phyloP scores from a whole-genome alignment of 2,329 filamentous ascomycete genomes.

The Penicillium frequentans region DNA sequence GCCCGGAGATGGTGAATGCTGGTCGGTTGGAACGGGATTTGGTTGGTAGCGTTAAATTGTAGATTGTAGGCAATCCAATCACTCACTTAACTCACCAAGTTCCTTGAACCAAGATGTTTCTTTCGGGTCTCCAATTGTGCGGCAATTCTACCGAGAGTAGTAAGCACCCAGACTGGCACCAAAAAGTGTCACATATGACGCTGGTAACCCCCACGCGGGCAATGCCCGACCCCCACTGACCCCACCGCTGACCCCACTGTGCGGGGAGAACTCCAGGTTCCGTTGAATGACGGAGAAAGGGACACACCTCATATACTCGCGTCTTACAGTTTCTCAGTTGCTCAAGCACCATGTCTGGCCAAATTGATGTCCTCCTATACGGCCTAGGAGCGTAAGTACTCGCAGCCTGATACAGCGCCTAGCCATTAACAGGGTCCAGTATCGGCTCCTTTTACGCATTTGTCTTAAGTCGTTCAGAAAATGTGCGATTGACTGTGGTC shows the following conservation, averaged over 20 bases:
- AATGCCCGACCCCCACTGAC: not conserved
- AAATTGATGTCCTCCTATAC: conserved; percentile 50
- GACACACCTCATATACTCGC: not conserved
- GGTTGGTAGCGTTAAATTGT: conserved; percentile 31
- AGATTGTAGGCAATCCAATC: not conserved
- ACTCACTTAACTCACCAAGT: not conserved
- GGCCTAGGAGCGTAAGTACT: conserved; percentile 55
- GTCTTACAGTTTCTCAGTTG: not conserved
- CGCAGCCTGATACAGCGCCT: not conserved
- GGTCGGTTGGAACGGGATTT: conserved; percentile 33
- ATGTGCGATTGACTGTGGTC: conserved; percentile 44
- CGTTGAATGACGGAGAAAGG: not conserved
- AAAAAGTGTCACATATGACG: not conserved
- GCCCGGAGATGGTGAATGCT: conserved; percentile 32
- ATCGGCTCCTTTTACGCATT: conserved; percentile 62
- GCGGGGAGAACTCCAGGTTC: not conserved
- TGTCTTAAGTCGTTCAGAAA: conserved; percentile 46
- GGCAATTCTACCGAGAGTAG: no score
- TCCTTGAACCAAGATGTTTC: no score
- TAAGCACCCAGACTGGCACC: no score
- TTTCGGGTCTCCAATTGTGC: no score
- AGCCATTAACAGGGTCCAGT: conserved; percentile 30
- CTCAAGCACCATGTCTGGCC: conserved; percentile 23
- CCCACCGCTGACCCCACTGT: not conserved
- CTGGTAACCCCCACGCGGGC: not conserved